phyloP scores from a whole-genome alignment of 805 yeast genomes.

The Candida ulmi region DNA sequence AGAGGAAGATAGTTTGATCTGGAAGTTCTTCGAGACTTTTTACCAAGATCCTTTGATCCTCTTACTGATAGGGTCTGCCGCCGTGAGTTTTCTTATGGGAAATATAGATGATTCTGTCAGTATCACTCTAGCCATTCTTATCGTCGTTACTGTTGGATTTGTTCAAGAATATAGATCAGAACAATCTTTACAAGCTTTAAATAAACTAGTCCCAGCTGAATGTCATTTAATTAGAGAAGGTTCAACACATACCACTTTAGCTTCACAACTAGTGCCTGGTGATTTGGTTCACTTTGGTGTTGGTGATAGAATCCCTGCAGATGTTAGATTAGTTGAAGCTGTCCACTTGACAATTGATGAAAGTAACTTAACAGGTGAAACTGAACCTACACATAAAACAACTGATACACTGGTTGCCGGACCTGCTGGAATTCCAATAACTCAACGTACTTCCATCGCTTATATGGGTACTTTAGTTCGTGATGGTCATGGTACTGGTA shows the following conservation, averaged over 20 bases:
- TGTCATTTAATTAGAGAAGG: constrained; percentile 87
- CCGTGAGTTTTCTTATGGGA: constrained; percentile 86
- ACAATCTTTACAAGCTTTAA: constrained; percentile 87
- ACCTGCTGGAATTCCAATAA: constrained; percentile 42
- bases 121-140: constrained; percentile 84
- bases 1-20: constrained; percentile 66
- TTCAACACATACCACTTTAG: constrained; percentile 72
- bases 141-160: constrained; percentile 95
- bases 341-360: constrained; percentile 86
- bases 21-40: constrained; percentile 74
- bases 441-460: constrained; percentile 74
- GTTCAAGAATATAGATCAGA: constrained; percentile 96
- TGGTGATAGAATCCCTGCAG: constrained; percentile 98
- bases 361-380: constrained; percentile 93
- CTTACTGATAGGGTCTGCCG: constrained; percentile 84
- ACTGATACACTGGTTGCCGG: constrained; percentile 37
- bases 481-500: constrained; percentile 92
- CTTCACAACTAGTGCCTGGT: constrained; percentile 89
- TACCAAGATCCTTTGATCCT: constrained; percentile 89
- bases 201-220: constrained; percentile 92
- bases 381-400: constrained; percentile 73
- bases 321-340: constrained; percentile 72
- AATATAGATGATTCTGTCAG: constrained; percentile 94
- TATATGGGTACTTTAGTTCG: constrained; percentile 97
- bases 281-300: constrained; percentile 84